Evolutionary conservation across 2,329 filamentous ascomycete species (phyloP).

Genomic region (Periconia digitata): DNA sequence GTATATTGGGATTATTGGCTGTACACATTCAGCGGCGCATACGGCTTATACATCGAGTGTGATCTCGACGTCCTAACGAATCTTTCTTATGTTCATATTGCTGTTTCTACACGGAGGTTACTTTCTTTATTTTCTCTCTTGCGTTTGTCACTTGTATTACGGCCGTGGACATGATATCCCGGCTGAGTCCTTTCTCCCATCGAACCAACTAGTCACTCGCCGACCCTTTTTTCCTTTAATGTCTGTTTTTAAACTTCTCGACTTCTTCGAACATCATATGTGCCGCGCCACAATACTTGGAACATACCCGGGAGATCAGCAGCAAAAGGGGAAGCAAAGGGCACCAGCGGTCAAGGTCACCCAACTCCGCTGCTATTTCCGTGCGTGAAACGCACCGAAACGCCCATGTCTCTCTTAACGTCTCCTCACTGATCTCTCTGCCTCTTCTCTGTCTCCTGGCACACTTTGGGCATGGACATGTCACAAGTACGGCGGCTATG

Average conservation of each 20-base stretch:
- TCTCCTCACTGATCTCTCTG: no score
- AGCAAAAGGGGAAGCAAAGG: neutral
- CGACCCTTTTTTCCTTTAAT: conserved; percentile 12
- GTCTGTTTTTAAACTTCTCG: conserved; percentile 9
- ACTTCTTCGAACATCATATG: neutral
- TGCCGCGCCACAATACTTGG: neutral
- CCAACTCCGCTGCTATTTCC: no score
- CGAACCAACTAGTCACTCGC: neutral
- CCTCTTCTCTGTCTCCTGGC: no score
- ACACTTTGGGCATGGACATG: neutral
- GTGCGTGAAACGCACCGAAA: no score
- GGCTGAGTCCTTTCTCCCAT: neutral
- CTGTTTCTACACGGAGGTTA: neutral
- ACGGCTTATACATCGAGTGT: conserved; percentile 32
- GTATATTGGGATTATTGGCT: conserved; percentile 6
- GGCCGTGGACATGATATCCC: neutral
- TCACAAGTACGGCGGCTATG: conserved; percentile 13
- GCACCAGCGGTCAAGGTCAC: no score
- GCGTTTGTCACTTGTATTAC: neutral
- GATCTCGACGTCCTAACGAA: conserved; percentile 36
- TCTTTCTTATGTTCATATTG: conserved; percentile 28
- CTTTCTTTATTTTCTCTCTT: neutral
- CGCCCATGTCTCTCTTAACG: no score
- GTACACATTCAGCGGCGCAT: conserved; percentile 24
- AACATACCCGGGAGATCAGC: neutral